Conservation (phyloP, 768 basidiomycete species). For the Rhodotorula diobovata region DNA sequence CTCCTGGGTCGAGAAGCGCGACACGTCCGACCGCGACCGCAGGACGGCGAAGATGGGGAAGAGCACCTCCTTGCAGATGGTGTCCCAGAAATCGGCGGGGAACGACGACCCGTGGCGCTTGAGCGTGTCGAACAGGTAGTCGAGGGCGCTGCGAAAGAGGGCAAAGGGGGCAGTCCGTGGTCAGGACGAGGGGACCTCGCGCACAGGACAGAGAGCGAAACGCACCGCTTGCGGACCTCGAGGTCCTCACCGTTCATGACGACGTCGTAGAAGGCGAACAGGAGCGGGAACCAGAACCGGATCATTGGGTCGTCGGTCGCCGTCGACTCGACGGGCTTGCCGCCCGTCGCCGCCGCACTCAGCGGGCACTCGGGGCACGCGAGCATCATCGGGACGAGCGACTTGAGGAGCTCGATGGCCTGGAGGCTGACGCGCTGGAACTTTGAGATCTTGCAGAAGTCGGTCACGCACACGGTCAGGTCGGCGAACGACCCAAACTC, state of each 20-base stretch:
- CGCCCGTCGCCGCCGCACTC: slow-evolving; percentile 43
- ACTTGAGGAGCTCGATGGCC: slow-evolving; percentile 82
- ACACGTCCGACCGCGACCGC: slow-evolving; percentile 84
- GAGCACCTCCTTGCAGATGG: slow-evolving; percentile 88
- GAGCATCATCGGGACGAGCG: slow-evolving; percentile 83
- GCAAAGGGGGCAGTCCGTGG: slow-evolving; percentile 7
- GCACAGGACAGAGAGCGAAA: neutral
- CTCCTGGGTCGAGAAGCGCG: slow-evolving; percentile 90
- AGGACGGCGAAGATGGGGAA: slow-evolving; percentile 98
- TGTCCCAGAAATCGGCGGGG: slow-evolving; percentile 93
- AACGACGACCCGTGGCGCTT: slow-evolving; percentile 82
- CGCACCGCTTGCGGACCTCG: slow-evolving; percentile 91
- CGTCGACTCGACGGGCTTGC: slow-evolving; percentile 12
- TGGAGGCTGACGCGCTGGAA: slow-evolving; percentile 96
- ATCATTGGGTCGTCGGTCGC: slow-evolving; percentile 70
- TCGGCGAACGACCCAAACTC: slow-evolving; percentile 92
- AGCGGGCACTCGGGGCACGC: slow-evolving; percentile 64
- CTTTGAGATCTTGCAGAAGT: slow-evolving; percentile 99
- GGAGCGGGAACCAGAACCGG: slow-evolving; percentile 91
- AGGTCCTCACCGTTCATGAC: slow-evolving; percentile 99
- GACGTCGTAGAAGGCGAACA: slow-evolving; percentile 98
- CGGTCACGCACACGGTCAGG: slow-evolving; percentile 92
- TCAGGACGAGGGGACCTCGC: too few relatives aligned
- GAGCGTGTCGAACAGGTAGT: slow-evolving; percentile 88
- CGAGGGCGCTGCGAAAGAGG: slow-evolving; percentile 65